Conservation (phyloP, 805 yeast genomes). For the Kluyveromyces starmeri region DNA sequence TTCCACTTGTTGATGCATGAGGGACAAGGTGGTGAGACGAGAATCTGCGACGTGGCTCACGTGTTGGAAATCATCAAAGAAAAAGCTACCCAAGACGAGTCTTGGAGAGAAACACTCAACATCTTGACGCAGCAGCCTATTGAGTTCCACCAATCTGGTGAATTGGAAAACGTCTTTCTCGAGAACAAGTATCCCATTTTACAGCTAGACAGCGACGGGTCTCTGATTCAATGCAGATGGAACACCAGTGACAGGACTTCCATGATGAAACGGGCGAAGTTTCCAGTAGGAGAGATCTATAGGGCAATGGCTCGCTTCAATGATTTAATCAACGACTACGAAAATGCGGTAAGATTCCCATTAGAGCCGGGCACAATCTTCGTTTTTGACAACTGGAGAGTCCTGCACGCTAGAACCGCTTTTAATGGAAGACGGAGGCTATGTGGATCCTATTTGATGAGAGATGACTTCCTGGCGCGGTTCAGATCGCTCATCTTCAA, state of each 20-base stretch:
- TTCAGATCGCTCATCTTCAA: constrained; percentile 40
- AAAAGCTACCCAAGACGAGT: constrained; percentile 36
- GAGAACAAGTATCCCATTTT: constrained; percentile 47
- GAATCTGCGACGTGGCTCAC: constrained; percentile 57
- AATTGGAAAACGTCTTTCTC: constrained; percentile 53
- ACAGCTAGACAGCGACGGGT: constrained; percentile 41
- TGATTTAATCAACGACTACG: constrained; percentile 38
- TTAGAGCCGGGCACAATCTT: constrained; percentile 57
- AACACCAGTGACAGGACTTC: constrained; percentile 62
- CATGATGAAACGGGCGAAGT: constrained; percentile 39
- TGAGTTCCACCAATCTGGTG: constrained; percentile 74
- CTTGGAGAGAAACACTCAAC: constrained; percentile 28
- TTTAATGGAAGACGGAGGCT: constrained; percentile 59
- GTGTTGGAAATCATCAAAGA: constrained; percentile 44
- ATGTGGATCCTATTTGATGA: constrained; percentile 64
- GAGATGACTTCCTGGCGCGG: constrained; percentile 54
- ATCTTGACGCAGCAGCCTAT: constrained; percentile 41
- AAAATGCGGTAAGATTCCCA: constrained; percentile 45
- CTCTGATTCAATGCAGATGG: constrained; percentile 58
- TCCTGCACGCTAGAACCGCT: constrained; percentile 57
- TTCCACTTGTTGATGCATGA: constrained; percentile 59
- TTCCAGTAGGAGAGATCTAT: constrained; percentile 40
- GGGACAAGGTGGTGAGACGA: constrained; percentile 59
- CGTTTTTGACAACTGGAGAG: constrained; percentile 68
- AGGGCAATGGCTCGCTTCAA: constrained; percentile 52